Evolutionary conservation across 495 filamentous ascomycete genomes (phyloP).

Genomic region (Penicillium herquei): DNA sequence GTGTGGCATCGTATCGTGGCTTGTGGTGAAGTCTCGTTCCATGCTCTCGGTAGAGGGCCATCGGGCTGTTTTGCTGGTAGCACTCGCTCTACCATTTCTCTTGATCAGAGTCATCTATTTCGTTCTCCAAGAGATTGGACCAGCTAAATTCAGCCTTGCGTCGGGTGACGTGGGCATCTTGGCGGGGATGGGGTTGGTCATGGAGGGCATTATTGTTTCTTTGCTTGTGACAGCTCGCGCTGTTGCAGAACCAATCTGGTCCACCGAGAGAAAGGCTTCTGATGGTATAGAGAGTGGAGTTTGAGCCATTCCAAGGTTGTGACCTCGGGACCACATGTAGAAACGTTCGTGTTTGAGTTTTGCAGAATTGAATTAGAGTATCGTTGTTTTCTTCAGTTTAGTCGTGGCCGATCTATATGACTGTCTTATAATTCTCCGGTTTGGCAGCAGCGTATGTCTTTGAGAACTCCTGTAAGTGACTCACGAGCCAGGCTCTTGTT

Average conservation of each 20-base stretch:
- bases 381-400: background rate
- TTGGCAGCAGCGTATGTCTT: constrained; percentile 26
- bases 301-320: background rate
- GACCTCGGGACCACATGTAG: too few species aligned
- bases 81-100: constrained; percentile 26
- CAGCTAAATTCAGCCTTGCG: constrained; percentile 21
- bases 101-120: constrained; percentile 26
- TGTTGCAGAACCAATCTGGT: constrained; percentile 24
- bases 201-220: constrained; percentile 28
- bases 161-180: constrained; percentile 21
- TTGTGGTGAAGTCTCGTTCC: constrained; percentile 23
- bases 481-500: constrained; percentile 29
- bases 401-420: background rate
- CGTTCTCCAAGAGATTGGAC: constrained; percentile 24
- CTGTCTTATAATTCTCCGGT: constrained; percentile 17
- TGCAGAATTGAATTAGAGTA: too few species aligned
- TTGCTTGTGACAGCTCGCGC: constrained; percentile 25
- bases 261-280: background rate
- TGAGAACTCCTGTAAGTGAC: constrained; percentile 24
- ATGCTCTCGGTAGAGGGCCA: constrained; percentile 22
- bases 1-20: constrained; percentile 22
- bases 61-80: constrained; percentile 19
- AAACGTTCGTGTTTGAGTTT: too few species aligned
- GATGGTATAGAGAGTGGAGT: constrained; percentile 8
- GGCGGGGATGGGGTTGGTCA: constrained; percentile 30